Percentiles rank a stretch among this genome's conserved stretches.
These are phyloP conservation scores for Castanospermum australe DNA, from an alignment of 306 rosid genomes.

Conservation along the genomic window DNA sequence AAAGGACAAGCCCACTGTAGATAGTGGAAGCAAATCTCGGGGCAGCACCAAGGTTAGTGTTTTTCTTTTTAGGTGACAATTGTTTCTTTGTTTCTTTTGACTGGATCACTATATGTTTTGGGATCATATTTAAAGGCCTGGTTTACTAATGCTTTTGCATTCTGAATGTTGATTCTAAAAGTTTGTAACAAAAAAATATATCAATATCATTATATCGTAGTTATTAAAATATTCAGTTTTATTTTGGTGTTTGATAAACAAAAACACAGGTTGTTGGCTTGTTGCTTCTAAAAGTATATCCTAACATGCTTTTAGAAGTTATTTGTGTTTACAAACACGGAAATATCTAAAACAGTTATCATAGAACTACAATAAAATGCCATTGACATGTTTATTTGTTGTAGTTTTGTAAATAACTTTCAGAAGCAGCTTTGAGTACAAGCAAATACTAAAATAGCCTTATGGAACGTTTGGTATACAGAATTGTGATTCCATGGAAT, in stretches of 20 bases:
- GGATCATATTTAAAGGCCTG: neutral
- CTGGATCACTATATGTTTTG: neutral
- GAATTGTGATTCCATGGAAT: too few species aligned
- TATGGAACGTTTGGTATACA: too few species aligned
- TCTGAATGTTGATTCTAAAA: neutral
- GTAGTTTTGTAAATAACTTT: neutral
- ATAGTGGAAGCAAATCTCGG: conserved; percentile 87
- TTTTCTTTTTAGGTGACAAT: neutral
- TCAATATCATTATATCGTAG: neutral
- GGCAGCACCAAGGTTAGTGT: conserved; percentile 81
- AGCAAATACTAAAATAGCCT: too few species aligned
- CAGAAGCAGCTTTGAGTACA: too few species aligned
- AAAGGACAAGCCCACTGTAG: conserved; percentile 84
- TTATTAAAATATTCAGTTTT: neutral
- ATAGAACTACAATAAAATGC: neutral
- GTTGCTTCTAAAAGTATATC: neutral
- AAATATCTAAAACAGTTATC: neutral
- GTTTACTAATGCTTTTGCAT: neutral
- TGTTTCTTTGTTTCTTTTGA: conserved; percentile 19
- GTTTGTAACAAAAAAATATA: neutral
- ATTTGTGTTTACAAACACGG: too few species aligned
- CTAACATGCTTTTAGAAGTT: too few species aligned
- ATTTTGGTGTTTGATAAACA: too few species aligned
- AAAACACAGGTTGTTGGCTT: neutral
- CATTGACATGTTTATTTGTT: too few species aligned